phyloP scores from a whole-genome alignment of 768 basidiomycete genomes.

The Lyophyllum decastes region DNA sequence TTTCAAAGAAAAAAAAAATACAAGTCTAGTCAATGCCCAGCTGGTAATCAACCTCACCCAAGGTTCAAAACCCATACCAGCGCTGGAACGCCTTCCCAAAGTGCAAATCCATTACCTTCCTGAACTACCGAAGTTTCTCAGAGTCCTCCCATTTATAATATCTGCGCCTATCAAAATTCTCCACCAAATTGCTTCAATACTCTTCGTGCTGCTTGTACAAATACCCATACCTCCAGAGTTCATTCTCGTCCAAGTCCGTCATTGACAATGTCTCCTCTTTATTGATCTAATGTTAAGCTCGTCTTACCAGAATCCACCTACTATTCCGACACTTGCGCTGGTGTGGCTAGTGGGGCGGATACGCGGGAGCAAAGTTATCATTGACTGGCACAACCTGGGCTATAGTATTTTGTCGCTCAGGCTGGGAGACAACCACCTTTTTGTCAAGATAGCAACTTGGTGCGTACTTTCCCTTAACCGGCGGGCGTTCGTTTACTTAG shows the following conservation, averaged over 20 bases:
- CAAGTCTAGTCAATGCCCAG: neutral
- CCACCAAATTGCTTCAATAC: conserved; percentile 65
- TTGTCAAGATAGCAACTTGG: conserved; percentile 79
- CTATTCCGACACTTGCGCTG: conserved; percentile 89
- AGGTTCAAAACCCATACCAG: conserved; percentile 81
- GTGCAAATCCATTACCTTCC: conserved; percentile 70
- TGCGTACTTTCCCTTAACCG: conserved; percentile 28
- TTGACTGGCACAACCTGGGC: conserved; percentile 99
- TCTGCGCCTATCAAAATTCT: conserved; percentile 82
- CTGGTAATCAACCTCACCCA: neutral
- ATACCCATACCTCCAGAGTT: conserved; percentile 75
- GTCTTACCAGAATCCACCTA: conserved; percentile 82
- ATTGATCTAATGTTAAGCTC: neutral
- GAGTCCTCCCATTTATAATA: conserved; percentile 61
- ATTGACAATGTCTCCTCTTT: conserved; percentile 2
- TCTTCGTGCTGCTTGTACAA: conserved; percentile 59
- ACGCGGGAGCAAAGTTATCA: conserved; percentile 83
- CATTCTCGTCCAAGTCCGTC: conserved; percentile 84
- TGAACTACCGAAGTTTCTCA: conserved; percentile 57
- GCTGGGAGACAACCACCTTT: conserved; percentile 63
- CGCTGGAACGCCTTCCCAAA: conserved; percentile 65
- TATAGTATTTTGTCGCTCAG: conserved; percentile 89
- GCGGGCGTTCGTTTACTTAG: neutral
- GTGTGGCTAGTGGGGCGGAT: conserved; percentile 73
- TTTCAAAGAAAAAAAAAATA: neutral